phyloP scores from a whole-genome alignment of 73 alveolate genomes.

The Paramecium biaurelia region DNA sequence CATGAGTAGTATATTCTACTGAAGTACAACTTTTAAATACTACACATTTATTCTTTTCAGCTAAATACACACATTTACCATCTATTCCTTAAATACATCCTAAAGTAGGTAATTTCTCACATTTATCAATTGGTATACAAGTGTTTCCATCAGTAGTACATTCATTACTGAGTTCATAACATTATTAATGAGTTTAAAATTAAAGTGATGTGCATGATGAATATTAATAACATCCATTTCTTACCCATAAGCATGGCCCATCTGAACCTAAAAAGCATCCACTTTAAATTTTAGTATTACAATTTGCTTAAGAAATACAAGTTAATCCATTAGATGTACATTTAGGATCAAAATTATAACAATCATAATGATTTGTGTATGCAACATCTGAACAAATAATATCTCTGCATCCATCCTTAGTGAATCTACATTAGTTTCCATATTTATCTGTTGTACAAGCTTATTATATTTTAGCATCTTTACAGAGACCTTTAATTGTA shows the following conservation, averaged over 20 bases:
- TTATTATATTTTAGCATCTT: conserved; percentile 25
- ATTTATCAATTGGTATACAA: not conserved
- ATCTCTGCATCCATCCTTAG: conserved; percentile 35
- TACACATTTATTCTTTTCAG: not conserved
- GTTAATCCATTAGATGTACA: conserved; percentile 12
- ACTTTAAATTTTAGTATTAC: not conserved
- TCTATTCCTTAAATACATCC: conserved; percentile 1
- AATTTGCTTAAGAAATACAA: not conserved
- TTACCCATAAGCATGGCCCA: conserved; percentile 50
- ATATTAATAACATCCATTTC: conserved; percentile 12
- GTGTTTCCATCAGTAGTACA: conserved; percentile 17
- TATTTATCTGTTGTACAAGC: conserved; percentile 45
- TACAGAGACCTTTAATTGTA: not conserved
- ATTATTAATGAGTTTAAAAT: not conserved
- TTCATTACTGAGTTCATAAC: not conserved
- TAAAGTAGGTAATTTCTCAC: not conserved
- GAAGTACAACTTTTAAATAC: not conserved
- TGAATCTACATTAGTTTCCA: not conserved
- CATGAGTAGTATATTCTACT: not conserved
- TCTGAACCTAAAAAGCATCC: conserved; percentile 23
- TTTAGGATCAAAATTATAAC: not conserved
- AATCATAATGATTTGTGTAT: not conserved
- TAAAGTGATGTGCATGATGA: not conserved
- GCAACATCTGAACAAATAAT: not conserved
- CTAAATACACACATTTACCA: conserved; percentile 17